Conservation (phyloP, 257 asterid species). For the Primulina eburnea region DNA sequence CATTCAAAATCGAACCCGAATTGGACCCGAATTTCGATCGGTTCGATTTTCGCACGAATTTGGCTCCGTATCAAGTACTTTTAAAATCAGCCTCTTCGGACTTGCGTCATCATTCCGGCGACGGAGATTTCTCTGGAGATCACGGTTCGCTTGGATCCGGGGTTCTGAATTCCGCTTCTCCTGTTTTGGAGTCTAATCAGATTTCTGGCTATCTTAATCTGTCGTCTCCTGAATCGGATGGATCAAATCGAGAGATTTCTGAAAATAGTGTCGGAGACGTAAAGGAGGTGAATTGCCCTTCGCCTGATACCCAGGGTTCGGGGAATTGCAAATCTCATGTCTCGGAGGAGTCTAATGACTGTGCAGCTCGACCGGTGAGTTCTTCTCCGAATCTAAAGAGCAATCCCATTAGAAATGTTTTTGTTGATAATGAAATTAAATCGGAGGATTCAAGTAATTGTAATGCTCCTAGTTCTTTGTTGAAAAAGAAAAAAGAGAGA, state of each 20-base stretch:
- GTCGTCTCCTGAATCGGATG: slow-evolving; percentile 77
- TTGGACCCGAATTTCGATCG: slow-evolving; percentile 30
- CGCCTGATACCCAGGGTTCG: slow-evolving; percentile 68
- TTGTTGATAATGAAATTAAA: slow-evolving; percentile 55
- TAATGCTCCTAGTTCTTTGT: slow-evolving; percentile 28
- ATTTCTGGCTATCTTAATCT: slow-evolving; percentile 59
- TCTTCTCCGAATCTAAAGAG: slow-evolving; percentile 48
- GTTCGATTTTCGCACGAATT: slow-evolving; percentile 9
- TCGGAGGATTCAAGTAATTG: slow-evolving; percentile 40
- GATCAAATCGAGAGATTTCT: slow-evolving; percentile 47
- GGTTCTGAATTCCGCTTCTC: slow-evolving; percentile 42
- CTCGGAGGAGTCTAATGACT: slow-evolving; percentile 49
- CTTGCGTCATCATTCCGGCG: slow-evolving; percentile 37
- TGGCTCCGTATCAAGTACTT: slow-evolving; percentile 35
- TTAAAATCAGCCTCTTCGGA: slow-evolving; percentile 55
- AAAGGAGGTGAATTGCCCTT: slow-evolving; percentile 53
- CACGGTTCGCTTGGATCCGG: slow-evolving; percentile 50
- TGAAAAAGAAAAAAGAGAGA: slow-evolving; percentile 66
- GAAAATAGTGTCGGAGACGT: slow-evolving; percentile 34
- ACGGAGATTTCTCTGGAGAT: slow-evolving; percentile 33
- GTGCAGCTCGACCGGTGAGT: slow-evolving; percentile 54
- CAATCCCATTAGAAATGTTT: slow-evolving; percentile 42
- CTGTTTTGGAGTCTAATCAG: slow-evolving; percentile 40
- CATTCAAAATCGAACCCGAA: slow-evolving; percentile 25
- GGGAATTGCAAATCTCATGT: slow-evolving; percentile 50